Conservation (phyloP, 495 filamentous ascomycete species). For the Daldinia bambusicola region DNA sequence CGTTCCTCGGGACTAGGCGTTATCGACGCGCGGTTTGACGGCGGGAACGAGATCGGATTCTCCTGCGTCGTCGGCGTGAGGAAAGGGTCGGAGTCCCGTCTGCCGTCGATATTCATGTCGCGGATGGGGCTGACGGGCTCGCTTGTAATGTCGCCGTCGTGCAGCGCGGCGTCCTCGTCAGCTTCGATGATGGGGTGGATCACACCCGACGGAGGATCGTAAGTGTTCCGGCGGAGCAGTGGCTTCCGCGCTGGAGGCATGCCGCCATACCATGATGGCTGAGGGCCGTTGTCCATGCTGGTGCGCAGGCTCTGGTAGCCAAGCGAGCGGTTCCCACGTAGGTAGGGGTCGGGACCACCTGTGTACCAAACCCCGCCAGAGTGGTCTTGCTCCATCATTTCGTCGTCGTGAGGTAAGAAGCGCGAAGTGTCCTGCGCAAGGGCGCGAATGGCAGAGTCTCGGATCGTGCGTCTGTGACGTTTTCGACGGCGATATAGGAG, state of each 20-base stretch:
- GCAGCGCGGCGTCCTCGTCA: conserved; percentile 72
- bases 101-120: conserved; percentile 36
- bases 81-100: conserved; percentile 55
- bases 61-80: conserved; percentile 52
- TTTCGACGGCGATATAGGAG: conserved; percentile 68
- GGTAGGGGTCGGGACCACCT: conserved; percentile 55
- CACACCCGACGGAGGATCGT: conserved; percentile 40
- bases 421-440: conserved; percentile 54
- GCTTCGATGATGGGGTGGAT: conserved; percentile 70
- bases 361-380: conserved; percentile 52
- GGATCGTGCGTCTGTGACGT: conserved; percentile 44
- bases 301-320: conserved; percentile 55
- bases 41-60: conserved; percentile 37
- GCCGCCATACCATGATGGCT: conserved; percentile 43
- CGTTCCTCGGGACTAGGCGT: conserved; percentile 48
- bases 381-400: conserved; percentile 69
- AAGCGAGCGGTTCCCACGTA: conserved; percentile 51
- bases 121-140: conserved; percentile 40
- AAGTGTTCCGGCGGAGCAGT: conserved; percentile 41
- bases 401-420: conserved; percentile 50
- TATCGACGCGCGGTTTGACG: conserved; percentile 36
- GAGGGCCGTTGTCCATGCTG: conserved; percentile 33
- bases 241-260: conserved; percentile 39
- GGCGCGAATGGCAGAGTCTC: conserved; percentile 53
- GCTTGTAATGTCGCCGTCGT: conserved; percentile 46